Percentiles rank a stretch among this genome's conserved stretches.
These are phyloP conservation scores for Peronospora destructor DNA, from an alignment of 352 stramenopile genomes.

Conservation along the genomic window DNA sequence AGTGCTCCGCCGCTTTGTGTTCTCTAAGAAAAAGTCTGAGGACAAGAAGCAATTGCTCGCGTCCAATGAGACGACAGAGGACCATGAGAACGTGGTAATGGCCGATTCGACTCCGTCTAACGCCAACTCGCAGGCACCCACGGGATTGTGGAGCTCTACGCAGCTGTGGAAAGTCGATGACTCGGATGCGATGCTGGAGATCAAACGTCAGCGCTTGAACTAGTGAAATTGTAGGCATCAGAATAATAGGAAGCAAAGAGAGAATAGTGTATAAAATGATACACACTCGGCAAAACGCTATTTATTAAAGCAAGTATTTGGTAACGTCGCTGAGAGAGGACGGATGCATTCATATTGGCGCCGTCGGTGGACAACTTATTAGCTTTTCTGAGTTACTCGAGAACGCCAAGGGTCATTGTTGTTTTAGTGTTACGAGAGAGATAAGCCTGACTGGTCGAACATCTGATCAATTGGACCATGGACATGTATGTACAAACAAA, in stretches of 20 bases:
- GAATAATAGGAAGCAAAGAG: conserved; percentile 30
- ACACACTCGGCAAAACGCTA: conserved; percentile 23
- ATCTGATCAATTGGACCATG: too few relatives aligned
- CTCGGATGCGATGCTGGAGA: conserved; percentile 33
- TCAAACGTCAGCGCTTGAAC: conserved; percentile 42
- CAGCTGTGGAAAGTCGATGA: conserved; percentile 30
- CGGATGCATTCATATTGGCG: background rate
- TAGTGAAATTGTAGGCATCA: conserved; percentile 38
- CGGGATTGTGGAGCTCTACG: conserved; percentile 31
- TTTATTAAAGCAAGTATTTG: conserved; percentile 18
- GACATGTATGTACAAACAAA: too few relatives aligned
- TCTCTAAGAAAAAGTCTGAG: conserved; percentile 70
- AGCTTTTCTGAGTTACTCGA: too few relatives aligned
- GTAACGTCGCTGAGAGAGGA: background rate
- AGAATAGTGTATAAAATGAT: conserved; percentile 26
- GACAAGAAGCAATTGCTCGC: conserved; percentile 38
- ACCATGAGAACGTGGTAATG: conserved; percentile 40
- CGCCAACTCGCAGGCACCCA: conserved; percentile 22
- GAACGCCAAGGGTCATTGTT: too few relatives aligned
- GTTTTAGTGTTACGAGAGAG: too few relatives aligned
- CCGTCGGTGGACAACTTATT: too few relatives aligned
- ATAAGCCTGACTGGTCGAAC: too few relatives aligned
- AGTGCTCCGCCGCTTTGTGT: conserved; percentile 76
- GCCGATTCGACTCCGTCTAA: conserved; percentile 26
- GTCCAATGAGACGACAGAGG: conserved; percentile 13